Percentiles rank a stretch among this genome's conserved stretches.
Evolutionary conservation across 2,329 filamentous ascomycete genomes (phyloP).

Genomic region (Xylaria sp.): DNA sequence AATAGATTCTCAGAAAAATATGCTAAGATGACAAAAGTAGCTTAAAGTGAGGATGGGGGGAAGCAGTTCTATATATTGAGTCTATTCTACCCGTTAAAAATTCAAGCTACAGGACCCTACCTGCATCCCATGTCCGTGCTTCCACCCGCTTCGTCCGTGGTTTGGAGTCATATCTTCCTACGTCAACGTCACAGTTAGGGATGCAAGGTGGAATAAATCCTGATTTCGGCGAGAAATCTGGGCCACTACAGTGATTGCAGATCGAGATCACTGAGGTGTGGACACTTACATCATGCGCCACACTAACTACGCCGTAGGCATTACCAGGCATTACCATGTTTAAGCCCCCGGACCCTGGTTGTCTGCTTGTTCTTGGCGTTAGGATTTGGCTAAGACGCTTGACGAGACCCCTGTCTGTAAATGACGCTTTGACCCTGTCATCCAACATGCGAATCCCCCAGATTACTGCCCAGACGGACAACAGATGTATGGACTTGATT

Average conservation of each 20-base stretch:
- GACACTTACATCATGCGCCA: conserved; percentile 38
- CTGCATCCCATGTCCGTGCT: conserved; percentile 23
- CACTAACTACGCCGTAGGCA: conserved; percentile 19
- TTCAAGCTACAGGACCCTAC: conserved; percentile 25
- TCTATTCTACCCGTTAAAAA: neutral
- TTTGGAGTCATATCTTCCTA: conserved; percentile 30
- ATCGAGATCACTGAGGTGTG: conserved; percentile 36
- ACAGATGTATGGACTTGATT: neutral
- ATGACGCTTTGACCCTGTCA: conserved; percentile 22
- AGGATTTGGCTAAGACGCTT: conserved; percentile 3
- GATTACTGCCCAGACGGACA: neutral
- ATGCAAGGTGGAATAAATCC: conserved; percentile 30
- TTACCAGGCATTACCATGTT: conserved; percentile 1
- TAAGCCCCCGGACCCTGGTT: neutral
- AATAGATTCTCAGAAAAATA: neutral
- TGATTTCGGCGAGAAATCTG: conserved; percentile 32
- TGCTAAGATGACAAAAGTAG: conserved; percentile 5
- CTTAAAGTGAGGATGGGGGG: neutral
- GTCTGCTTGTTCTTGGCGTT: conserved; percentile 18
- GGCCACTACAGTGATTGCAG: conserved; percentile 26
- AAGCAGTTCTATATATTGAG: conserved; percentile 24
- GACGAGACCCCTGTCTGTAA: conserved; percentile 6
- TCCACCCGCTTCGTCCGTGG: neutral
- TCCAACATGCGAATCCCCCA: neutral
- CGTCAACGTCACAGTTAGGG: conserved; percentile 37